Base-by-base conservation (phyloP, 805 yeast genomes). In the Barnettozyma pratensis region DNA sequence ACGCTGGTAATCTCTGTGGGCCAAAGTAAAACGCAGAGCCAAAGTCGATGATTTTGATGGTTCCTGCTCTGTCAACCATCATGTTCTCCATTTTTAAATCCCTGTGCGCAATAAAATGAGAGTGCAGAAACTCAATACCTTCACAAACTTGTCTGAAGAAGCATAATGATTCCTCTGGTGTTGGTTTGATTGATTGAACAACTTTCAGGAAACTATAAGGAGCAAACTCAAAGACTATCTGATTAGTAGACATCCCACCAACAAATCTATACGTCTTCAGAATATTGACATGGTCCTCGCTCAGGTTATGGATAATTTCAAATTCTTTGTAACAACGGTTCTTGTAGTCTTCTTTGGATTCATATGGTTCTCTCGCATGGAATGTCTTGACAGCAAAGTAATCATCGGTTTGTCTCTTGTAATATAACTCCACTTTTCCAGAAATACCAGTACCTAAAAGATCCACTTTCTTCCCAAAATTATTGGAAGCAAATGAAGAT, bases 81-180 rank as follows among this genome's bases (percentile, higher is more conserved):
- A 97, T 84, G 65, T 92, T 92, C 65, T 92, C 98, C 45, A 92
- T 75, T 64, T 92, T 92, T 51, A 92, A 71, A 62, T 92, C 98
- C 34, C 98, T 77, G 67, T 92, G 98, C 1, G 97, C 94, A 41
- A 92, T 73, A 2, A 94, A 95, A 65, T 81, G 73, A 1, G 67
- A 58, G 42, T 92, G 97, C 47, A 92, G 65, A 65, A 84, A 87
- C 5, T 66, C 56, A 4, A 89, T 87, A 11, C 96, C 98, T 46
- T 73, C 68, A 44, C 84, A 70, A 50, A 91, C 76, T 63, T 92
- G 97, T 59, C 79, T 81, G 64, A 90, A 87, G 61, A 87, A 89
- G 61, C 97, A 90, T 39, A 72, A 70, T 3, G 83, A 70, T 65
- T 90, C 96, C 10, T 73, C 69, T 28, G 73, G 70, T 9, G 74